Percentiles rank a stretch among this genome's conserved stretches.
Conservation (phyloP, 257 asterid species). For the Fraxinus pennsylvanica region DNA sequence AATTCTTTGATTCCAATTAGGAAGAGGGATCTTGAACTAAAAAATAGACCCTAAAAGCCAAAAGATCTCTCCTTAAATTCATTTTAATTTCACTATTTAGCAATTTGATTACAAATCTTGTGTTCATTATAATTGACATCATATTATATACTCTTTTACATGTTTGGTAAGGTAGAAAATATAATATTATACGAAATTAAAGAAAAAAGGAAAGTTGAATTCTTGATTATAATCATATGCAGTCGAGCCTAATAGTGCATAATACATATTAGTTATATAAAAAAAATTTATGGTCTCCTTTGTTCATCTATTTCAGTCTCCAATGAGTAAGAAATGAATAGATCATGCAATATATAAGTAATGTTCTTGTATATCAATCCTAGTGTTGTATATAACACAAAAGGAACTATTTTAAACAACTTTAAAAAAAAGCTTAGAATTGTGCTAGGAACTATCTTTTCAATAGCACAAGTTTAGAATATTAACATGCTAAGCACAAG, state of each 20-base stretch:
- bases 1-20: too few species aligned
- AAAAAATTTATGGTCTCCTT: neutral
- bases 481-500: neutral
- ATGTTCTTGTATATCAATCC: too few species aligned
- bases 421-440: too few species aligned
- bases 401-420: neutral
- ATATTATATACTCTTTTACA: neutral
- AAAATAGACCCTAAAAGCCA: neutral
- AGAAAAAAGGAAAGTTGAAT: neutral
- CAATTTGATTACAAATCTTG: neutral
- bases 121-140: neutral
- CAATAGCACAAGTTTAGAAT: neutral
- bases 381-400: neutral
- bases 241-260: neutral
- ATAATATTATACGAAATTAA: too few species aligned
- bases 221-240: neutral
- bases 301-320: neutral
- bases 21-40: too few species aligned
- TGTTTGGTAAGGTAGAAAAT: too few species aligned
- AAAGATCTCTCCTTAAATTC: neutral
- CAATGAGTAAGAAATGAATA: neutral
- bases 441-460: neutral
- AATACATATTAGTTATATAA: too few species aligned
- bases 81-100: neutral
- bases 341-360: too few species aligned